Base-by-base conservation (phyloP, 192 early-diverging fungal species). In the Chytriomyces sp. region DNA sequence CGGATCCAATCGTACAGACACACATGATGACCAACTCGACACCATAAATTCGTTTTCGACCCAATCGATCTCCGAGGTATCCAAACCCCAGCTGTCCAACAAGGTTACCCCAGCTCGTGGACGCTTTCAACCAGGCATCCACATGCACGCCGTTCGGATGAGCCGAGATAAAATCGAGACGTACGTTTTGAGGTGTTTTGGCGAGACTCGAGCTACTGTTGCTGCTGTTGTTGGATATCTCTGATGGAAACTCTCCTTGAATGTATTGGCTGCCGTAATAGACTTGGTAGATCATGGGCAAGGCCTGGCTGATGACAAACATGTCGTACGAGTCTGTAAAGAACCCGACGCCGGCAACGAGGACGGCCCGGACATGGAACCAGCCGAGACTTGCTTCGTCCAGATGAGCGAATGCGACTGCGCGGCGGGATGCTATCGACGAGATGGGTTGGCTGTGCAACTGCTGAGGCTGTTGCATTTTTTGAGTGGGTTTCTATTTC, bases 261-360 rank as follows among this genome's bases (percentile, higher is more conserved):
- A 35, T 35, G 35, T 35, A 35, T 1, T 35, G 35, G 2, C 35
- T 35, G 35, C 35, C 35, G 35, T 35, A 35, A 35, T 35, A 35
- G 35, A 35, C 35, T 35, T 35, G 35, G 35, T 35, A 57, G 13
- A 95, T 80, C 87, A 97, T 97, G 69, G 93, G 90, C 43, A 94
- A 86, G 11, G 92, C 91, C 67, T 95, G 85, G 79, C 93, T 93
- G 79, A 97, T 97, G 72, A 94, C 89, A 75, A 96, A 96, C 50
- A 94, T 88, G 86, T 97, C 96, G 81, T 95, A 95, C 16, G 94
- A 89, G 84, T 97, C 94, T 93, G 92, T 94, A 78, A 96, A 91
- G 83, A 96, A 95, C 18, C 24, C 83, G 46, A 78, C 78, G 16
- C 85, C 85, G 50, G 85, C 81, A 44, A 85, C 82, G 16, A 86